Percentiles rank a stretch among this genome's conserved stretches.
These are phyloP conservation scores for Mycena rebaudengoi DNA, from an alignment of 768 basidiomycete genomes.

Conservation along the genomic window DNA sequence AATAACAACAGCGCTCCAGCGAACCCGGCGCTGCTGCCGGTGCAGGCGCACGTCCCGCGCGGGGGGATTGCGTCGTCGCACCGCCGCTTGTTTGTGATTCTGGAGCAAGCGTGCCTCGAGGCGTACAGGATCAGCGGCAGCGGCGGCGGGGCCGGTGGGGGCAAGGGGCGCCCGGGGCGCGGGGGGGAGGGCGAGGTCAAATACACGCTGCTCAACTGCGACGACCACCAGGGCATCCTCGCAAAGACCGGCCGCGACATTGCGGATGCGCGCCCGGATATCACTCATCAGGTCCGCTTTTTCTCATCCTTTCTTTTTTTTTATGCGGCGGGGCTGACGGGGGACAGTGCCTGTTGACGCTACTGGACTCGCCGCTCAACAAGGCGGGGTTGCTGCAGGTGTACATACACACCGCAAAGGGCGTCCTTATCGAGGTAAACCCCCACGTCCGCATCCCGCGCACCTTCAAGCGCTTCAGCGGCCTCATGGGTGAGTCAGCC, in stretches of 20 bases:
- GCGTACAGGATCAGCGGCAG: slow-evolving; percentile 95
- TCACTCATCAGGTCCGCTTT: slow-evolving; percentile 93
- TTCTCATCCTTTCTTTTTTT: slow-evolving; percentile 7
- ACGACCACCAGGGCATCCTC: slow-evolving; percentile 98
- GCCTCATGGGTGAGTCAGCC: slow-evolving; percentile 87
- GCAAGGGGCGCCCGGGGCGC: no score
- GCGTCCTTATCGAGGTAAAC: slow-evolving; percentile 97
- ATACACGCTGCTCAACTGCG: slow-evolving; percentile 96
- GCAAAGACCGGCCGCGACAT: slow-evolving; percentile 98
- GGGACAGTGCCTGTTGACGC: slow-evolving; percentile 95
- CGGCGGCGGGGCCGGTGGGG: slow-evolving; percentile 64
- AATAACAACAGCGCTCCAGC: no score
- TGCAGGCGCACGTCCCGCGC: slow-evolving; percentile 79
- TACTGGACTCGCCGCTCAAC: slow-evolving; percentile 97
- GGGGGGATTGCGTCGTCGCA: slow-evolving; percentile 58
- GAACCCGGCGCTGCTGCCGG: slow-evolving; percentile 86
- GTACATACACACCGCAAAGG: slow-evolving; percentile 97
- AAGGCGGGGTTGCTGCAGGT: slow-evolving; percentile 97
- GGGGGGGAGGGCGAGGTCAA: slow-evolving; percentile 84
- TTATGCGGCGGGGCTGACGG: neutral
- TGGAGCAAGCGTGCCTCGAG: slow-evolving; percentile 96
- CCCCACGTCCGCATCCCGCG: slow-evolving; percentile 97
- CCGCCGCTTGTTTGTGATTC: slow-evolving; percentile 85
- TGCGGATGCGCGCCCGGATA: slow-evolving; percentile 98
- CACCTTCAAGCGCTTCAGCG: slow-evolving; percentile 98